phyloP scores from a whole-genome alignment of 1,284 basidiomycete species.

The Melanopsichium pennsylvanicum region DNA sequence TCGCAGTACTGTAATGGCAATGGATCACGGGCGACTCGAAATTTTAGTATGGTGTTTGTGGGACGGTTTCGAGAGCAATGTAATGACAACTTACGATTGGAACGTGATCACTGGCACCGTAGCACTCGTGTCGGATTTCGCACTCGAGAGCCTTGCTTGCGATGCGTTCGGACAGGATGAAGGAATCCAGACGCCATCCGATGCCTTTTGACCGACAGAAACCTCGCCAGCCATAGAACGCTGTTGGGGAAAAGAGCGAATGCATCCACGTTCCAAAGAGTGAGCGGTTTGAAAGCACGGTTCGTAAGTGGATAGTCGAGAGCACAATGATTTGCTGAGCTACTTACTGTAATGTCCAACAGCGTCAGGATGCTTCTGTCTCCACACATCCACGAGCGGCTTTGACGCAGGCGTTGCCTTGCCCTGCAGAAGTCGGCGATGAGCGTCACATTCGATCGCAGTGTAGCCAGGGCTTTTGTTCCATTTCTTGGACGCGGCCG shows the following conservation, averaged over 20 bases:
- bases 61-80: neutral
- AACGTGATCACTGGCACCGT: conserved; percentile 80
- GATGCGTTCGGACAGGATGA: conserved; percentile 70
- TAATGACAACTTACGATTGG: conserved; percentile 71
- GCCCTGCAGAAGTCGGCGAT: conserved; percentile 62
- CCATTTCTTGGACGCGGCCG: conserved; percentile 67
- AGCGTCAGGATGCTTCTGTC: conserved; percentile 74
- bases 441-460: conserved; percentile 71
- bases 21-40: neutral
- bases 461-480: conserved; percentile 66
- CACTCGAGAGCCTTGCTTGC: conserved; percentile 74
- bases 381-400: conserved; percentile 81
- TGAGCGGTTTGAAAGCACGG: too few relatives aligned
- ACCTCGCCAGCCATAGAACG: conserved; percentile 85
- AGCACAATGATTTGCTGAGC: too few relatives aligned
- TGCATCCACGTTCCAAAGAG: too few relatives aligned
- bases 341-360: conserved; percentile 72
- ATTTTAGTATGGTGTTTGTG: too few relatives aligned
- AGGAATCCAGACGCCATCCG: conserved; percentile 86
- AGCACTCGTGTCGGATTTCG: conserved; percentile 82
- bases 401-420: conserved; percentile 46
- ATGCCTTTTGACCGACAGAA: conserved; percentile 80
- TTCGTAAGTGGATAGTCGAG: too few relatives aligned
- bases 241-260: neutral
- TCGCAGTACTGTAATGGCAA: conserved; percentile 25